phyloP scores from a whole-genome alignment of 805 yeast genomes.

The Dipodascus geniculatus region DNA sequence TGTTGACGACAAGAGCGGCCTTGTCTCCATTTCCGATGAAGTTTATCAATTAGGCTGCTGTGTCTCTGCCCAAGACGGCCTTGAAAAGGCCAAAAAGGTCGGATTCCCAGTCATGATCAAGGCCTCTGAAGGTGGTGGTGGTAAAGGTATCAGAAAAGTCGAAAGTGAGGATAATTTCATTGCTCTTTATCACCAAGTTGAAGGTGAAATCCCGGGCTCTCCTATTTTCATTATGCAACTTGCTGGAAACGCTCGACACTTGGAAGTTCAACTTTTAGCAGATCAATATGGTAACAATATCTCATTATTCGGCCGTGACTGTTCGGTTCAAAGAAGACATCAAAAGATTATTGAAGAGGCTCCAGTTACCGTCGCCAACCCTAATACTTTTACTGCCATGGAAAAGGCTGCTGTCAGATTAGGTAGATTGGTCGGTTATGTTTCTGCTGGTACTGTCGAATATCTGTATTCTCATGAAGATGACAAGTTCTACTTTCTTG shows the following conservation, averaged over 20 bases:
- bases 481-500: constrained; percentile 90
- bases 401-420: constrained; percentile 96
- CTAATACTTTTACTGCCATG: constrained; percentile 79
- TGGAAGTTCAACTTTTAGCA: constrained; percentile 94
- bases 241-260: constrained; percentile 95
- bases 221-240: constrained; percentile 96
- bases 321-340: constrained; percentile 99
- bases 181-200: constrained; percentile 79
- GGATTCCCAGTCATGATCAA: constrained; percentile 99
- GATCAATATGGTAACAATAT: constrained; percentile 98
- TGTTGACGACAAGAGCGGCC: constrained; percentile 53
- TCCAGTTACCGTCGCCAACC: constrained; percentile 89
- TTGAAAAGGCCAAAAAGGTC: constrained; percentile 68
- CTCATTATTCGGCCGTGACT: constrained; percentile 95
- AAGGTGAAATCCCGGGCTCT: constrained; percentile 96
- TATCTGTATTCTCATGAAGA: constrained; percentile 90
- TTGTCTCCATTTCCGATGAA: constrained; percentile 81
- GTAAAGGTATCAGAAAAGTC: constrained; percentile 98
- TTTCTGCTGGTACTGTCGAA: constrained; percentile 98
- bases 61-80: constrained; percentile 76
- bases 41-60: constrained; percentile 86
- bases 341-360: constrained; percentile 99
- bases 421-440: constrained; percentile 95
- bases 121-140: constrained; percentile 99
- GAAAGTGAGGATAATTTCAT: constrained; percentile 70